Evolutionary conservation across 140 eudicot species (phyloP).

Genomic region (Ambrosia hybrid): DNA sequence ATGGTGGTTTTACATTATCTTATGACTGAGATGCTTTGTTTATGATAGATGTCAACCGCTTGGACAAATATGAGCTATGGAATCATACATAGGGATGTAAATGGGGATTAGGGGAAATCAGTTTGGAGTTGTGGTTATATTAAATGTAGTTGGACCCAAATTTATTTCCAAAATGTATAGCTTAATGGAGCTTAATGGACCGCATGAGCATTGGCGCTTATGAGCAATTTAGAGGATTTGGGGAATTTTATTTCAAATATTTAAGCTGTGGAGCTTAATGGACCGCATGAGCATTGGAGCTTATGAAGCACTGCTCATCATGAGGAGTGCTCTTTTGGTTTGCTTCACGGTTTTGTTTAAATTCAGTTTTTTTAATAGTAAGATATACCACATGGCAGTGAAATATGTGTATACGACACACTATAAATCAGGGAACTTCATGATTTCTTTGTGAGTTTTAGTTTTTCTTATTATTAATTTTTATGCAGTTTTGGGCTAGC

Average conservation of each 20-base stretch:
- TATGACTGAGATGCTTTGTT: slow-evolving; percentile 93
- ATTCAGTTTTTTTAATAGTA: slow-evolving; percentile 34
- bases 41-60: slow-evolving; percentile 93
- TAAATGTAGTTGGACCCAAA: slow-evolving; percentile 54
- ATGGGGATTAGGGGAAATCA: slow-evolving; percentile 65
- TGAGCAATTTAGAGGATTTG: slow-evolving; percentile 48
- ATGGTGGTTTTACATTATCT: slow-evolving; percentile 49
- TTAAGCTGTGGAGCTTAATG: slow-evolving; percentile 40
- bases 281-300: slow-evolving; percentile 66
- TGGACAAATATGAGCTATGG: slow-evolving; percentile 97
- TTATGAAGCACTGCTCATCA: slow-evolving; percentile 94
- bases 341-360: slow-evolving; percentile 74
- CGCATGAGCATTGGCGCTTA: slow-evolving; percentile 54
- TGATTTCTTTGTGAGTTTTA: slow-evolving; percentile 4
- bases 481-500: slow-evolving; percentile 34
- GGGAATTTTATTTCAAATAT: slow-evolving; percentile 27
- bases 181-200: slow-evolving; percentile 57
- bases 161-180: slow-evolving; percentile 59
- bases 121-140: slow-evolving; percentile 68
- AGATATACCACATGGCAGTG: slow-evolving; percentile 23
- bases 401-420: slow-evolving; percentile 29
- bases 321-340: slow-evolving; percentile 97
- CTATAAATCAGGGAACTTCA: not conserved
- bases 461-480: slow-evolving; percentile 4
- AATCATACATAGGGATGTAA: slow-evolving; percentile 92